These are phyloP conservation scores for Ascochyta clinopodiicola DNA, from an alignment of 2,329 filamentous ascomycete genomes.

Conservation along the genomic window DNA sequence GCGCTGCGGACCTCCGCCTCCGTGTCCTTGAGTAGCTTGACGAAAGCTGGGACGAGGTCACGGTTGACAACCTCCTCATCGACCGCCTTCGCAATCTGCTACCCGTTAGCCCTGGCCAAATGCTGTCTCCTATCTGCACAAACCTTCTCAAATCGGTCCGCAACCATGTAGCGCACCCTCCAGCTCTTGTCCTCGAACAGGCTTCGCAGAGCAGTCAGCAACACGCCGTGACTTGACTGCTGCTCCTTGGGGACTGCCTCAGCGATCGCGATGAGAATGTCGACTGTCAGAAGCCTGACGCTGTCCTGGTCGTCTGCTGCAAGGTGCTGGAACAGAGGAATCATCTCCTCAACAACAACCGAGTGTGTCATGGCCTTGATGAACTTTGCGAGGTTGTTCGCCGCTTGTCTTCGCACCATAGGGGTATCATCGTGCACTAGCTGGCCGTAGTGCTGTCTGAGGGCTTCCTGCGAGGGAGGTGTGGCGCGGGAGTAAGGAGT, in stretches of 20 bases:
- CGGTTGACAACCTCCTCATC: conserved; percentile 94
- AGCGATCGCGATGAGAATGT: conserved; percentile 94
- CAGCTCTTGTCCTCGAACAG: conserved; percentile 99
- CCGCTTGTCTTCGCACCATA: conserved; percentile 96
- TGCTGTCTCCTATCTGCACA: conserved; percentile 4
- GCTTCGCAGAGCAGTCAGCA: conserved; percentile 87
- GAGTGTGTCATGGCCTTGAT: conserved; percentile 94
- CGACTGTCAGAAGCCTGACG: conserved; percentile 92
- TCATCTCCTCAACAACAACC: conserved; percentile 97
- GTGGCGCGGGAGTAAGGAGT: conserved; percentile 92
- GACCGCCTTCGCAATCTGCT: conserved; percentile 93
- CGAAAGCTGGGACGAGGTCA: conserved; percentile 94
- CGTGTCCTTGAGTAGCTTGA: conserved; percentile 96
- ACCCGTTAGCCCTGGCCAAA: conserved; percentile 32
- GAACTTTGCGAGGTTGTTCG: conserved; percentile 95
- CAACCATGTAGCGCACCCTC: conserved; percentile 99
- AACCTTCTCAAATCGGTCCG: conserved; percentile 97
- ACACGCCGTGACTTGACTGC: conserved; percentile 91
- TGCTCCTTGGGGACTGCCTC: conserved; percentile 98
- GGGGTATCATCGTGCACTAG: conserved; percentile 98
- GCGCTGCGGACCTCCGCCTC: conserved; percentile 97
- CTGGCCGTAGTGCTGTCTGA: conserved; percentile 88
- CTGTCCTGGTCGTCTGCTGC: conserved; percentile 97
- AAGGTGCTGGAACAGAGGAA: conserved; percentile 96
- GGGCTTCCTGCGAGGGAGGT: conserved; percentile 83